Evolutionary conservation across 2,329 filamentous ascomycete species (phyloP).

Genomic region (Penicillium sp.): DNA sequence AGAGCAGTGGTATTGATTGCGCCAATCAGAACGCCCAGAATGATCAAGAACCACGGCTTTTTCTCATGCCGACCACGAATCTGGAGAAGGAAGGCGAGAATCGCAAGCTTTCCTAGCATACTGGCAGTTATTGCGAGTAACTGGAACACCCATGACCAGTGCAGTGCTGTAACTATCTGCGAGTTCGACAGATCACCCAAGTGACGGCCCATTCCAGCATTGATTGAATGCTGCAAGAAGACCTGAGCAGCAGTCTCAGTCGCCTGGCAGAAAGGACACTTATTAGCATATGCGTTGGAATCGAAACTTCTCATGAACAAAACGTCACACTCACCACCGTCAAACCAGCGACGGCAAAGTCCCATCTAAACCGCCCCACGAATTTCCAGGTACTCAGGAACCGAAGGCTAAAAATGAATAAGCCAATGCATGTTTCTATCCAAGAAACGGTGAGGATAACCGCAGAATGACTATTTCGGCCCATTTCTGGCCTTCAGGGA

Average conservation of each 20-base stretch:
- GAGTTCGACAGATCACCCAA: constrained; percentile 3
- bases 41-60: constrained; percentile 21
- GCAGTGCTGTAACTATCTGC: constrained; percentile 12
- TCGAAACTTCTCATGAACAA: not conserved
- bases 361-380: constrained; percentile 19
- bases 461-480: not conserved
- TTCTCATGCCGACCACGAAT: constrained; percentile 22
- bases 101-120: constrained; percentile 24
- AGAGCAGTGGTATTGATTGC: constrained; percentile 21
- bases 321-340: constrained; percentile 15
- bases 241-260: constrained; percentile 10
- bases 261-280: not conserved
- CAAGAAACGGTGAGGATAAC: constrained; percentile 18
- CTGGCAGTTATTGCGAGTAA: constrained; percentile 24
- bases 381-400: constrained; percentile 22
- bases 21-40: constrained; percentile 19
- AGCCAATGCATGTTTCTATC: constrained; percentile 18
- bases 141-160: constrained; percentile 27
- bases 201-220: constrained; percentile 23
- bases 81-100: constrained; percentile 26
- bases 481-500: constrained; percentile 3
- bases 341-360: constrained; percentile 16
- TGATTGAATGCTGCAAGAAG: constrained; percentile 20
- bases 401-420: constrained; percentile 17
- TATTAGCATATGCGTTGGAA: not conserved